Evolutionary conservation across 768 basidiomycete species (phyloP).

Genomic region (Boletus rubescentipes): DNA sequence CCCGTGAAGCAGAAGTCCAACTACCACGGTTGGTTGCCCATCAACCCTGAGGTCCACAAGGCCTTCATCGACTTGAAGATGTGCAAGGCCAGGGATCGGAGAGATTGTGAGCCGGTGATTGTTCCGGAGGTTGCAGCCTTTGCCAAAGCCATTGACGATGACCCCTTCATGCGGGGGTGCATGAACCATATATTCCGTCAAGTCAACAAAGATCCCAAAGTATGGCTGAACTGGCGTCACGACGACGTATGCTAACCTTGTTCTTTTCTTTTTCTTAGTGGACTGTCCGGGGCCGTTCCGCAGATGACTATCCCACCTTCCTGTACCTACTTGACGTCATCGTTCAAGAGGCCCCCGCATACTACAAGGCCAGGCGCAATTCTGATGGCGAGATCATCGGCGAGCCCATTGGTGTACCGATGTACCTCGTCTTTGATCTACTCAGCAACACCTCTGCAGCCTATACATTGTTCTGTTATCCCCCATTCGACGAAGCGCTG

Average conservation of each 20-base stretch:
- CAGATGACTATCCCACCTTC: not conserved
- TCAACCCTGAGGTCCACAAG: too few relatives aligned
- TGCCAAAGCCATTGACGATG: not conserved
- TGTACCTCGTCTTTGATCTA: conserved; percentile 17
- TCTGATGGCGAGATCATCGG: conserved; percentile 2
- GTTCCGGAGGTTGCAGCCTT: not conserved
- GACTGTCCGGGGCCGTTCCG: not conserved
- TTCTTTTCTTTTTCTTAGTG: not conserved
- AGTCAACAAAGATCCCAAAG: too few relatives aligned
- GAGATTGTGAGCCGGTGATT: not conserved
- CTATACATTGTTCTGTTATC: conserved; percentile 12
- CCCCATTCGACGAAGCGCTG: not conserved
- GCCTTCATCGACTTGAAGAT: not conserved
- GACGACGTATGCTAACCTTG: not conserved
- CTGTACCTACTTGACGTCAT: not conserved
- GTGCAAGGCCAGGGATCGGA: not conserved
- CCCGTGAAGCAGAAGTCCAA: not conserved
- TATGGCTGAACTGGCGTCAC: too few relatives aligned
- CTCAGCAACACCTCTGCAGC: conserved; percentile 21
- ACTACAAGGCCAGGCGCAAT: not conserved
- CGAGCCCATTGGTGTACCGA: conserved; percentile 17
- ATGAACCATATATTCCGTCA: not conserved
- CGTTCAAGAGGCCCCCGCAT: not conserved
- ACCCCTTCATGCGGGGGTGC: not conserved
- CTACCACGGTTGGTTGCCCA: too few relatives aligned